These are phyloP conservation scores for Trichosporon sp. DNA, from an alignment of 1,284 basidiomycete genomes.

Conservation along the genomic window DNA sequence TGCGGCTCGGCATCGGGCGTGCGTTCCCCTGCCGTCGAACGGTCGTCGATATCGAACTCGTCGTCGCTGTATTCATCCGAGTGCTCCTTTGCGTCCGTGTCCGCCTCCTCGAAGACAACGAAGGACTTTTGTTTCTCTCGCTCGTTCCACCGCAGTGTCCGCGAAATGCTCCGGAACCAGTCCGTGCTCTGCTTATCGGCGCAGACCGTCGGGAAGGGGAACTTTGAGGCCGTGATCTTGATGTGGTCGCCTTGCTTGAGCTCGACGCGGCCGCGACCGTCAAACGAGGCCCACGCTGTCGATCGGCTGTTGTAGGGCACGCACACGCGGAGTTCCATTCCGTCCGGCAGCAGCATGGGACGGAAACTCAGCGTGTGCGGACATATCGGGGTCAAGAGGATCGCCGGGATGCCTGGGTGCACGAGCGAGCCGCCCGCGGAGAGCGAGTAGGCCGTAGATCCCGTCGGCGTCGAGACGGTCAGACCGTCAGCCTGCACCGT, in stretches of 20 bases:
- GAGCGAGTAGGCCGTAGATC: slow-evolving; percentile 97
- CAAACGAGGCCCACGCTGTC: slow-evolving; percentile 98
- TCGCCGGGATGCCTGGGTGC: slow-evolving; percentile 95
- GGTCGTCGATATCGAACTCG: slow-evolving; percentile 88
- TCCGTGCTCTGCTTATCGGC: slow-evolving; percentile 96
- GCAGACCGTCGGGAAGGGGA: slow-evolving; percentile 98
- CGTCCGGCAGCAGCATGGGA: slow-evolving; percentile 97
- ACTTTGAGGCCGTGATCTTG: slow-evolving; percentile 96
- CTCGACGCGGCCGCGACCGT: slow-evolving; percentile 94
- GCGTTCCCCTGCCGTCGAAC: slow-evolving; percentile 47
- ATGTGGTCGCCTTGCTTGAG: slow-evolving; percentile 98
- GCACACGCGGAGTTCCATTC: slow-evolving; percentile 96
- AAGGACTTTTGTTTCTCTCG: slow-evolving; percentile 96
- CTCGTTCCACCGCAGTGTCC: slow-evolving; percentile 98
- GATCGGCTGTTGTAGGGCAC: slow-evolving; percentile 98
- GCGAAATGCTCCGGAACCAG: slow-evolving; percentile 95
- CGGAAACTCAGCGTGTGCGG: slow-evolving; percentile 98
- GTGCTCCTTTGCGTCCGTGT: slow-evolving; percentile 21
- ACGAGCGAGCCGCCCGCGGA: slow-evolving; percentile 97
- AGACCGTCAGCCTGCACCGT: slow-evolving; percentile 98
- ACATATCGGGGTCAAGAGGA: slow-evolving; percentile 96
- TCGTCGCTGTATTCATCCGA: slow-evolving; percentile 62
- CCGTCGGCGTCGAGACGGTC: slow-evolving; percentile 93
- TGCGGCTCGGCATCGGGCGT: slow-evolving; percentile 34
- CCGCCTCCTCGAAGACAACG: slow-evolving; percentile 89